A percentile compares a stretch with the other conserved stretches of the same genome.
These are phyloP conservation scores for Allantophomopsis cytisporea DNA, from an alignment of 2,329 filamentous ascomycete genomes.

Conservation along the genomic window DNA sequence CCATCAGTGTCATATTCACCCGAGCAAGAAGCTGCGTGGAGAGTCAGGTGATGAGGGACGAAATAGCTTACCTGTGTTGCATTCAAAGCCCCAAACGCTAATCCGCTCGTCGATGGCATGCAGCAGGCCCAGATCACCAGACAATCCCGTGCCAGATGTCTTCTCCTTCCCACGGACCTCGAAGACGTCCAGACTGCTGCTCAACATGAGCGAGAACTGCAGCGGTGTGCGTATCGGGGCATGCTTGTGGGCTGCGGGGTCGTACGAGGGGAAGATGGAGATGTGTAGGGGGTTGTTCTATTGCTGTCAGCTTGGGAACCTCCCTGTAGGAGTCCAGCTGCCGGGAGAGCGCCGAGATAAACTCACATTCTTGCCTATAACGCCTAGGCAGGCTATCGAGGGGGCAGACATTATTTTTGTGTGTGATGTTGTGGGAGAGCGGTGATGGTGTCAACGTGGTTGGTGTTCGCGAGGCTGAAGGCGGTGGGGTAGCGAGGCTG, in stretches of 20 bases:
- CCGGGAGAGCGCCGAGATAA: not conserved
- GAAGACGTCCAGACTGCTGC: constrained; percentile 87
- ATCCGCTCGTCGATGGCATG: constrained; percentile 90
- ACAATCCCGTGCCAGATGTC: constrained; percentile 32
- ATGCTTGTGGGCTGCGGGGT: constrained; percentile 29
- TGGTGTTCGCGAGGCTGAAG: too few relatives aligned
- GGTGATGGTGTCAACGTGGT: too few relatives aligned
- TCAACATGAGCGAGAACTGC: constrained; percentile 84
- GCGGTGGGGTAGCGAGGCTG: too few relatives aligned
- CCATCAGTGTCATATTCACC: too few relatives aligned
- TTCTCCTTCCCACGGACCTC: constrained; percentile 65
- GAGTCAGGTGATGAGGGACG: too few relatives aligned
- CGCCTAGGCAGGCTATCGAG: constrained; percentile 81
- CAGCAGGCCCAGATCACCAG: constrained; percentile 81
- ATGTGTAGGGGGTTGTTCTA: constrained; percentile 96
- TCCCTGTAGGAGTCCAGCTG: not conserved
- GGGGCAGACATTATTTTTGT: constrained; percentile 38
- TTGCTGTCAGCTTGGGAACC: not conserved
- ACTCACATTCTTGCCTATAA: constrained; percentile 83
- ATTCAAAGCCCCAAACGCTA: constrained; percentile 90
- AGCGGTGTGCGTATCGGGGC: constrained; percentile 55
- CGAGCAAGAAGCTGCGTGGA: too few relatives aligned
- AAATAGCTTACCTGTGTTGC: constrained; percentile 48
- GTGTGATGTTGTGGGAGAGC: too few relatives aligned
- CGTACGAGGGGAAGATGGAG: constrained; percentile 70